These are phyloP conservation scores for Lupinus albus DNA, from an alignment of 306 rosid genomes.

Conservation along the genomic window DNA sequence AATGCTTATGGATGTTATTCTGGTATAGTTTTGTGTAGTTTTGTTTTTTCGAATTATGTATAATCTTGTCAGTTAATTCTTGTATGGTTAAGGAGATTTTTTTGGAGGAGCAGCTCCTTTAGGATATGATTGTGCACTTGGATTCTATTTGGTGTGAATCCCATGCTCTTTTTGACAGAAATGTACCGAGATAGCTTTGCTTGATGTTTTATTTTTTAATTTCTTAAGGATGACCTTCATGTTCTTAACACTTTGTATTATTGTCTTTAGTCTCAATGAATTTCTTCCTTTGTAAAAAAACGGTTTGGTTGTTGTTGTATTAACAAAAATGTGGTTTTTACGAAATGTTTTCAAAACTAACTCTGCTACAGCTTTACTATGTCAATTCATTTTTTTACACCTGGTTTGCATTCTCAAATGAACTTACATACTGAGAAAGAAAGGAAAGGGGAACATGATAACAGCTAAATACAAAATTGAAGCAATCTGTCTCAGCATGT, in stretches of 20 bases:
- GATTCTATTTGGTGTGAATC: neutral
- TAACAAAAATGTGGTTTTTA: neutral
- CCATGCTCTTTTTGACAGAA: neutral
- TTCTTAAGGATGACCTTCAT: too few relatives aligned
- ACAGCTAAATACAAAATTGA: constrained; percentile 26
- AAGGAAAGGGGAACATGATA: neutral
- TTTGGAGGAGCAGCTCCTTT: neutral
- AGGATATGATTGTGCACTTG: neutral
- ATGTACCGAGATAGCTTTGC: neutral
- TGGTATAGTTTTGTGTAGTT: constrained; percentile 57
- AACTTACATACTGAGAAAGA: neutral
- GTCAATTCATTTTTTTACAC: constrained; percentile 14
- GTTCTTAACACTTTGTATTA: neutral
- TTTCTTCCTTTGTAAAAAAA: neutral
- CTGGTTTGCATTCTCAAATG: constrained; percentile 7
- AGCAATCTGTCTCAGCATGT: neutral
- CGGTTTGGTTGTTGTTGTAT: neutral
- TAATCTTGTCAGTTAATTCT: constrained; percentile 18
- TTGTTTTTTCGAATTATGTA: constrained; percentile 26
- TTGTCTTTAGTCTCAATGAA: neutral
- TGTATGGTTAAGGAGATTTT: neutral
- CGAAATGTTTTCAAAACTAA: neutral
- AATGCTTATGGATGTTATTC: constrained; percentile 90
- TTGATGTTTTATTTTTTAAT: neutral
- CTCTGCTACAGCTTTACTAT: constrained; percentile 14